A percentile compares a stretch with the other conserved stretches of the same genome.
phyloP scores from a whole-genome alignment of 176 grass and related monocot genomes.

The Otatea glauca region DNA sequence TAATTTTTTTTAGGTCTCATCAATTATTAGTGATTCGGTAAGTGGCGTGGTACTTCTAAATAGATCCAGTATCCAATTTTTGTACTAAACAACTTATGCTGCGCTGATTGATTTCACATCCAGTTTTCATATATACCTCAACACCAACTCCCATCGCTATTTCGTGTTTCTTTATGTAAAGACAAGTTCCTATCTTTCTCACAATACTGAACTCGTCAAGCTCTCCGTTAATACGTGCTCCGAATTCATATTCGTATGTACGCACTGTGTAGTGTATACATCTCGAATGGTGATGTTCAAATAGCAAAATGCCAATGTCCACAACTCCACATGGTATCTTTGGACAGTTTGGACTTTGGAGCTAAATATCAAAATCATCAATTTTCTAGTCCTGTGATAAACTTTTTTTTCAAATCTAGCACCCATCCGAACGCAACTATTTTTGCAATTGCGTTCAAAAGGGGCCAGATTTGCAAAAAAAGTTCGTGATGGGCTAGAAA shows the following conservation, averaged over 20 bases:
- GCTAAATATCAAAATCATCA: too few species aligned
- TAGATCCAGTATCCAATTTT: not conserved
- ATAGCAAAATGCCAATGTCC: not conserved
- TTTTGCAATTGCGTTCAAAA: too few species aligned
- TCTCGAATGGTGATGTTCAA: not conserved
- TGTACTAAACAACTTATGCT: not conserved
- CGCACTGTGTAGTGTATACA: not conserved
- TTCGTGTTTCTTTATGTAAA: slow-evolving; percentile 7
- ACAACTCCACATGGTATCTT: not conserved
- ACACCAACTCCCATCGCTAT: not conserved
- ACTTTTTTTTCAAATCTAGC: too few species aligned
- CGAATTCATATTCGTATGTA: not conserved
- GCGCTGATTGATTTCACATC: slow-evolving; percentile 12
- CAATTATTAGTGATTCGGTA: slow-evolving; percentile 5
- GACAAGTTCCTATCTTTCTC: not conserved
- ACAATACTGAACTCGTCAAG: not conserved
- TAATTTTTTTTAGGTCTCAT: not conserved
- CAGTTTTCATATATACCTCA: slow-evolving; percentile 8
- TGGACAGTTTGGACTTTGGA: too few species aligned
- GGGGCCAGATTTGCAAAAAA: too few species aligned
- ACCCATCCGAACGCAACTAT: too few species aligned
- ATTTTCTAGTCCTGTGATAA: too few species aligned
- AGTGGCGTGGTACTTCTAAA: not conserved
- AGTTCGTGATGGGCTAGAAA: too few species aligned
- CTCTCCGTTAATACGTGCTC: not conserved